Percentiles rank a stretch among this genome's conserved stretches.
These are phyloP conservation scores for Backusella tuberculispora DNA, from an alignment of 192 early-diverging fungal species.

Conservation along the genomic window DNA sequence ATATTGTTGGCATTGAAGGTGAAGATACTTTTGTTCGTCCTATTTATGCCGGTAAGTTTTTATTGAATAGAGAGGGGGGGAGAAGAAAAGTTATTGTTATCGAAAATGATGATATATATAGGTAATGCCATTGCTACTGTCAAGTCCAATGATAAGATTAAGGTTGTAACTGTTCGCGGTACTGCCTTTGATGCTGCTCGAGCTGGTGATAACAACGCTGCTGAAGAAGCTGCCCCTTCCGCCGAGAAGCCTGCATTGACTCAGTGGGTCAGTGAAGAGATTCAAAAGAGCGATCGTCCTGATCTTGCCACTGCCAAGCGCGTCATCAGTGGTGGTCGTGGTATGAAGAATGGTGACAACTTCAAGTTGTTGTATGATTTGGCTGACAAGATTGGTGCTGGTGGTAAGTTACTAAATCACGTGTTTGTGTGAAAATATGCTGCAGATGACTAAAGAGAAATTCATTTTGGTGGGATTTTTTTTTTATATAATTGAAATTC, in stretches of 20 bases:
- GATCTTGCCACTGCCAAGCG: conserved; percentile 86
- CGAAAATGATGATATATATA: conserved; percentile 27
- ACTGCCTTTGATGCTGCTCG: conserved; percentile 82
- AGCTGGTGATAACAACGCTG: conserved; percentile 55
- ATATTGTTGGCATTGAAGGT: conserved; percentile 78
- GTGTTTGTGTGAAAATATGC: conserved; percentile 17
- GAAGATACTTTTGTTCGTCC: conserved; percentile 93
- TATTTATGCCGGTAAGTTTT: conserved; percentile 87
- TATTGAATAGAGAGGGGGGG: background rate
- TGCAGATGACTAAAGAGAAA: conserved; percentile 23
- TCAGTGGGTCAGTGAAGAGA: conserved; percentile 88
- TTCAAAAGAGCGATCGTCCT: conserved; percentile 94
- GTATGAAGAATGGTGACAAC: conserved; percentile 95
- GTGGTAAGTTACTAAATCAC: conserved; percentile 59
- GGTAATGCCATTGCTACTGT: conserved; percentile 97
- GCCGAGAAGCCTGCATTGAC: conserved; percentile 59
- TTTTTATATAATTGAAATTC: conserved; percentile 21
- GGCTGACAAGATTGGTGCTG: conserved; percentile 93
- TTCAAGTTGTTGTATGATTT: conserved; percentile 90
- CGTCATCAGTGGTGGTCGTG: conserved; percentile 94
- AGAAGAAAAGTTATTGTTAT: background rate
- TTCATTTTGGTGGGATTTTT: conserved; percentile 2
- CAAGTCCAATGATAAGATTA: conserved; percentile 84
- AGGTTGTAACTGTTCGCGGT: conserved; percentile 88
- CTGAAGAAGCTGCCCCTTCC: conserved; percentile 70